A percentile compares a stretch with the other conserved stretches of the same genome.
phyloP scores from a whole-genome alignment of 495 filamentous ascomycete species.

The Penicillium verhagenii region DNA sequence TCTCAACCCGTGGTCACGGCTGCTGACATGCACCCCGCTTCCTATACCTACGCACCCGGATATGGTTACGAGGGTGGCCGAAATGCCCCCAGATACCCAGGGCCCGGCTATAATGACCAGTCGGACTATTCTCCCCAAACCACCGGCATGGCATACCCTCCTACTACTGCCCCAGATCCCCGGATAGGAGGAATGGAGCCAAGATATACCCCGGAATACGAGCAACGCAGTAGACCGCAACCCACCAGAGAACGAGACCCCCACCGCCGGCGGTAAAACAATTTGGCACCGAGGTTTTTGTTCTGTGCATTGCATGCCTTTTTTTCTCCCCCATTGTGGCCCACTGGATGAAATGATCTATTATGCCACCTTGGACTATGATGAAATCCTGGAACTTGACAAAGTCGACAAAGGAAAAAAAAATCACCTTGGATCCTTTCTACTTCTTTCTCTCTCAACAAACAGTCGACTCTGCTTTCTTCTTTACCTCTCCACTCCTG shows the following conservation, averaged over 20 bases:
- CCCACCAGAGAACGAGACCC: constrained; percentile 42
- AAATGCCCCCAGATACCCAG: constrained; percentile 49
- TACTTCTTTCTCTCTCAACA: neutral
- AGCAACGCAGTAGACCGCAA: constrained; percentile 47
- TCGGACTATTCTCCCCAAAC: constrained; percentile 46
- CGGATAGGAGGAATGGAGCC: constrained; percentile 51
- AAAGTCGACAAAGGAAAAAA: constrained; percentile 20
- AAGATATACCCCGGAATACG: constrained; percentile 49
- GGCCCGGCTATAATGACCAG: constrained; percentile 47
- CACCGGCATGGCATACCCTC: constrained; percentile 43
- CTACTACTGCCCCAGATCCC: constrained; percentile 46
- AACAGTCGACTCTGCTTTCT: neutral
- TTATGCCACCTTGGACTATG: constrained; percentile 20
- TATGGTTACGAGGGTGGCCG: constrained; percentile 44
- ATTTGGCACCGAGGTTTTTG: constrained; percentile 3
- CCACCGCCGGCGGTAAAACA: constrained; percentile 40
- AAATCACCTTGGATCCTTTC: constrained; percentile 8
- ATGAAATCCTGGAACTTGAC: constrained; percentile 23
- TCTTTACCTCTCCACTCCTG: neutral
- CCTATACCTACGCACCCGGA: constrained; percentile 44
- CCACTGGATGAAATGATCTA: constrained; percentile 15
- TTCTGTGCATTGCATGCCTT: constrained; percentile 17
- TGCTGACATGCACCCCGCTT: constrained; percentile 38
- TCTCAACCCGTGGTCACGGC: constrained; percentile 37
- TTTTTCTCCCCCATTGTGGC: constrained; percentile 15